Evolutionary conservation across 2,329 filamentous ascomycete species (phyloP).

Genomic region (Paraconiothyrium brasiliense): DNA sequence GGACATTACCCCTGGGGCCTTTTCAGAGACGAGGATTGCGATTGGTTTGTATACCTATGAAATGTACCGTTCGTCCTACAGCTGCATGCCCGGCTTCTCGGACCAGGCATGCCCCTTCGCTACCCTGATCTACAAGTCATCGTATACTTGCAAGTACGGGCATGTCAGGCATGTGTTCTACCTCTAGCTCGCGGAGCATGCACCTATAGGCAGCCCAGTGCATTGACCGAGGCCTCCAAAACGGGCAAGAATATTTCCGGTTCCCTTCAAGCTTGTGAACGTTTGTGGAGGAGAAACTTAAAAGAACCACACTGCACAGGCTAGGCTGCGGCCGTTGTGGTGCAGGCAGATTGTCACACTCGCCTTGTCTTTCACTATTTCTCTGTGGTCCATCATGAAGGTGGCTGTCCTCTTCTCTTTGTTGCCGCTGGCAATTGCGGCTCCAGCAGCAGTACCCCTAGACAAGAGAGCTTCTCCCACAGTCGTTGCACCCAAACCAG

Average conservation of each 20-base stretch:
- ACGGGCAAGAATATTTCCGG: conserved; percentile 16
- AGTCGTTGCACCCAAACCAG: conserved; percentile 61
- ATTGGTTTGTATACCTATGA: background rate
- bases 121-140: conserved; percentile 1
- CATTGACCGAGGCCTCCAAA: conserved; percentile 27
- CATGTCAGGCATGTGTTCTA: conserved; percentile 9
- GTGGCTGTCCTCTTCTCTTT: conserved; percentile 30
- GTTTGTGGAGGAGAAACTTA: conserved; percentile 8
- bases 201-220: background rate
- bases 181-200: background rate
- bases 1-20: conserved; percentile 10
- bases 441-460: conserved; percentile 44
- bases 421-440: conserved; percentile 41
- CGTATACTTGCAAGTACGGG: conserved; percentile 16
- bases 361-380: background rate
- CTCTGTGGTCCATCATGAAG: conserved; percentile 38
- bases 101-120: background rate
- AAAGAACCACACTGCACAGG: conserved; percentile 8
- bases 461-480: conserved; percentile 61
- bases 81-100: background rate
- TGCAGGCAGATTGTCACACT: conserved; percentile 9
- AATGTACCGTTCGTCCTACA: background rate
- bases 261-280: conserved; percentile 29
- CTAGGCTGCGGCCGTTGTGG: conserved; percentile 10
- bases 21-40: background rate